These are phyloP conservation scores for Hordeum marinum DNA, from an alignment of 176 grass and related monocot species.

Conservation along the genomic window DNA sequence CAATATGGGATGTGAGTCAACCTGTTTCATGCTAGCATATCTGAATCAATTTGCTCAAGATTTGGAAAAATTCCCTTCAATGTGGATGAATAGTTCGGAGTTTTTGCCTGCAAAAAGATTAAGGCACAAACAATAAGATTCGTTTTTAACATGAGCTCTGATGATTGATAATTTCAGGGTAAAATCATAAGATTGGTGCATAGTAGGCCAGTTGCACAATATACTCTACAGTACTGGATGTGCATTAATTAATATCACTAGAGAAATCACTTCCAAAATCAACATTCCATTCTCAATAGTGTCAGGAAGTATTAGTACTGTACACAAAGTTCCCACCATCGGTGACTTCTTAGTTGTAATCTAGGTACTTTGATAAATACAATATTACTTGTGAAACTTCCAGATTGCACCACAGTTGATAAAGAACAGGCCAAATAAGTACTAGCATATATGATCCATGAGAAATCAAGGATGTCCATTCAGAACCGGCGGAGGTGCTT, in stretches of 20 bases:
- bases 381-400: conserved; percentile 17
- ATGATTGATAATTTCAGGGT: background rate
- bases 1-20: background rate
- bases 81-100: conserved; percentile 41
- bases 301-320: background rate
- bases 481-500: conserved; percentile 3
- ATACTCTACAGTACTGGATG: background rate
- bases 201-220: background rate
- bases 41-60: conserved; percentile 87
- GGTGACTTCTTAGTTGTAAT: background rate
- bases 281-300: conserved; percentile 10
- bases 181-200: background rate
- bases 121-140: background rate
- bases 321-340: background rate
- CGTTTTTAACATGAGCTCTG: background rate
- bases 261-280: background rate
- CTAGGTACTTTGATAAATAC: background rate
- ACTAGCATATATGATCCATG: background rate
- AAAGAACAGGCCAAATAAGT: background rate
- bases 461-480: background rate
- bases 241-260: background rate
- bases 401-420: background rate
- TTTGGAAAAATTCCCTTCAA: conserved; percentile 82
- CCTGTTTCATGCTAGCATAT: conserved; percentile 58
- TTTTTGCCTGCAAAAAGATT: conserved; percentile 54